Conservation (phyloP, 2,329 filamentous ascomycete genomes). For the Colletotrichum filicis region DNA sequence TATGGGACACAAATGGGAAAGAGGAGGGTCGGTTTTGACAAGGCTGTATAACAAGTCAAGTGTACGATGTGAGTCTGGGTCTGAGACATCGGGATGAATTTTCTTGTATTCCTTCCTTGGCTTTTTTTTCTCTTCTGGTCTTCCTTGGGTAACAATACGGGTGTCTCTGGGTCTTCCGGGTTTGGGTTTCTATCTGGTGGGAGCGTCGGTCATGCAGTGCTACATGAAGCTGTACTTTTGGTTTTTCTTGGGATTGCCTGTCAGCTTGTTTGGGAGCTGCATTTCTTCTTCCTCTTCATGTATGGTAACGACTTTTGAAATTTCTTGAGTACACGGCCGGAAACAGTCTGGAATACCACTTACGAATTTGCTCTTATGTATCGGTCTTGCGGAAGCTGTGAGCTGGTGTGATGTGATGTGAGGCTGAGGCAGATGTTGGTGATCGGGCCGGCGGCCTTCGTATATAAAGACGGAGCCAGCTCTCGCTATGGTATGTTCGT, state of each 20-base stretch:
- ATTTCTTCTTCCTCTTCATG: not conserved
- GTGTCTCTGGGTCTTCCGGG: not conserved
- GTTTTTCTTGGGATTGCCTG: not conserved
- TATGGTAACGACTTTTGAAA: not conserved
- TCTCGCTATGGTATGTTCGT: not conserved
- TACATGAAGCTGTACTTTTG: constrained; percentile 11
- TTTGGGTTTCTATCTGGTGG: not conserved
- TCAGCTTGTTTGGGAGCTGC: not conserved
- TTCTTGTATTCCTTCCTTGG: not conserved
- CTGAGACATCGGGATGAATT: constrained; percentile 20
- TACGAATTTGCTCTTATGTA: not conserved
- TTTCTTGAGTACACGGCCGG: not conserved
- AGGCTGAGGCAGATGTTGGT: too few relatives aligned
- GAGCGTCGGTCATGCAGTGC: constrained; percentile 4
- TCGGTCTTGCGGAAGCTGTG: not conserved
- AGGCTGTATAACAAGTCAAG: constrained; percentile 18
- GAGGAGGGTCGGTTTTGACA: not conserved
- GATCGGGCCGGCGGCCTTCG: not conserved
- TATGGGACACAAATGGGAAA: constrained; percentile 2
- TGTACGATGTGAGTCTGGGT: constrained; percentile 26
- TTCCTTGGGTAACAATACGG: constrained; percentile 15
- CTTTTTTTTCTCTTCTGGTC: not conserved
- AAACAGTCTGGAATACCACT: not conserved
- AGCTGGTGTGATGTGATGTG: too few relatives aligned
- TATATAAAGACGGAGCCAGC: not conserved